Evolutionary conservation across 306 rosid species (phyloP).

Genomic region (Medicago ruthenica): DNA sequence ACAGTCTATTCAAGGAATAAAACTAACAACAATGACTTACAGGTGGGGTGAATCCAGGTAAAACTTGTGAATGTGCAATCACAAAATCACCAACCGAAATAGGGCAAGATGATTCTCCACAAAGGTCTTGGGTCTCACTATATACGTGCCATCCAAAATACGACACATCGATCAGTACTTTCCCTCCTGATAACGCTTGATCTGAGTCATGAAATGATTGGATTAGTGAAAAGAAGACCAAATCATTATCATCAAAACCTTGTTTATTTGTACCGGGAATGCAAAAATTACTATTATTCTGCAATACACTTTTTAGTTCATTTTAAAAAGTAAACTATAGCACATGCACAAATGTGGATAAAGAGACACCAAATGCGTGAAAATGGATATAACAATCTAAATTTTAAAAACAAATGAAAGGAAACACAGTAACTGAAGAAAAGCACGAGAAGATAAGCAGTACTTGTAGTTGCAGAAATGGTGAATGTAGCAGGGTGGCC

Average conservation of each 20-base stretch:
- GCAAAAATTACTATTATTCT: no score
- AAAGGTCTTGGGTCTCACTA: constrained; percentile 83
- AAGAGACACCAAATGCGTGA: constrained; percentile 1
- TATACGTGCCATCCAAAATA: constrained; percentile 81
- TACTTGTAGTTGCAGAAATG: constrained; percentile 82
- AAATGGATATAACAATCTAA: background rate
- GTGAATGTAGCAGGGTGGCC: constrained; percentile 83
- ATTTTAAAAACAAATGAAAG: background rate
- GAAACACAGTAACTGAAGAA: constrained; percentile 11
- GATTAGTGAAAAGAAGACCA: constrained; percentile 26
- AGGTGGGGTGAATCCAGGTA: constrained; percentile 83
- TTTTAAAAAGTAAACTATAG: background rate
- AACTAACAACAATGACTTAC: constrained; percentile 58
- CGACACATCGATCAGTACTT: constrained; percentile 75
- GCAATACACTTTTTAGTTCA: no score
- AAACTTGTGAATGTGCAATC: constrained; percentile 73
- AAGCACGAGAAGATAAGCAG: background rate
- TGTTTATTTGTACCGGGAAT: background rate
- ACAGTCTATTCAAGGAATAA: constrained; percentile 19
- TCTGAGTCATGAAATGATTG: constrained; percentile 48
- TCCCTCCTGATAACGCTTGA: constrained; percentile 70
- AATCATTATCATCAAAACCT: constrained; percentile 20
- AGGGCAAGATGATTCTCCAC: constrained; percentile 86
- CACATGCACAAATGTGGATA: background rate
- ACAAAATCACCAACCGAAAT: constrained; percentile 74